Percentiles rank a stretch among this genome's conserved stretches.
Conservation (phyloP, 306 rosid species). For the Prunus salicina region DNA sequence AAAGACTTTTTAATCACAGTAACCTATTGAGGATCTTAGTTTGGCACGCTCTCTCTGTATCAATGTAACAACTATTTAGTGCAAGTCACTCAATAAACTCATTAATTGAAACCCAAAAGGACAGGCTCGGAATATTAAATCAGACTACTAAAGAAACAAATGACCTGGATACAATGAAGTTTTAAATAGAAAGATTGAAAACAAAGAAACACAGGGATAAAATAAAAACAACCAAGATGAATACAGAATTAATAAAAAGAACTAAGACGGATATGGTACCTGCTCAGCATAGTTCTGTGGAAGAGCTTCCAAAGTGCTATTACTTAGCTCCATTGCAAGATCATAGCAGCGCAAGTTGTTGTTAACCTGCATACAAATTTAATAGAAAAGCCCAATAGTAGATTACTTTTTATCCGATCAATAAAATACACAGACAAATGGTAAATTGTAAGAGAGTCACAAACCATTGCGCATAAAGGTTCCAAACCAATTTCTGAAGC, state of each 20-base stretch:
- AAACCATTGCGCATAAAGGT: conserved; percentile 92
- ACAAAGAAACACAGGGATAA: background rate
- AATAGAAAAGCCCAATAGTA: conserved; percentile 8
- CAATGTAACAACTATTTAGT: background rate
- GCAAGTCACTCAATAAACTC: background rate
- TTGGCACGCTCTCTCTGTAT: background rate
- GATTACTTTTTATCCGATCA: conserved; percentile 15
- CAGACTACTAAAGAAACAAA: background rate
- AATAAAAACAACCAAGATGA: background rate
- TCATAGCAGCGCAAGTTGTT: conserved; percentile 98
- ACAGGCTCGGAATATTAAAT: background rate
- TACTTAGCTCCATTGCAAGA: conserved; percentile 96
- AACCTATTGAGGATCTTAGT: background rate
- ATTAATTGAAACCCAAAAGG: background rate
- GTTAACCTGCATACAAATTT: conserved; percentile 60
- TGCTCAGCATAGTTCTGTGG: conserved; percentile 90
- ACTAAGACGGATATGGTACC: conserved; percentile 45
- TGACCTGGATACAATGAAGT: background rate
- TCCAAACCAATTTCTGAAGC: conserved; percentile 97
- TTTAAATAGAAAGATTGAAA: background rate
- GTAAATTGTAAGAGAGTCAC: conserved; percentile 27
- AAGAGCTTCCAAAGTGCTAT: conserved; percentile 84
- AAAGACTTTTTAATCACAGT: background rate
- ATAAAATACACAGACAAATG: conserved; percentile 13
- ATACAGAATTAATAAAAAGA: conserved; percentile 19